Percentiles rank a stretch among this genome's conserved stretches.
phyloP scores from a whole-genome alignment of 1,139 yeast species.

The Blastobotrys illinoisensis region DNA sequence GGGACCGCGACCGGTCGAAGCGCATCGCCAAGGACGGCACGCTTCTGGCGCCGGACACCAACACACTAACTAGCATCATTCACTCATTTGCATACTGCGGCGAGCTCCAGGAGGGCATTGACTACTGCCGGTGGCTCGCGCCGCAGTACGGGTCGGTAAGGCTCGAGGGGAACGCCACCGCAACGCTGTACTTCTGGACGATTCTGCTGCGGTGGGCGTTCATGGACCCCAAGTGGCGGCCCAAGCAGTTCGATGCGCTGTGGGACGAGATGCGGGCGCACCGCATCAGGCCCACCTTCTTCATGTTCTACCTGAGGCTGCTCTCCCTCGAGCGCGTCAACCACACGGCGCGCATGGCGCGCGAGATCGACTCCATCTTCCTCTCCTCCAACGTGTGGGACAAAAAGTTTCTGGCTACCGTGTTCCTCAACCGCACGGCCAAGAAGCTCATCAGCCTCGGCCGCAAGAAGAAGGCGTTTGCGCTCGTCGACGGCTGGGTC shows the following conservation, averaged over 20 bases:
- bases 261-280: slow-evolving; percentile 19
- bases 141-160: slow-evolving; percentile 20
- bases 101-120: slow-evolving; percentile 26
- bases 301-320: slow-evolving; percentile 19
- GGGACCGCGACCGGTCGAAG: slow-evolving; percentile 3
- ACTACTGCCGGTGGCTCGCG: slow-evolving; percentile 21
- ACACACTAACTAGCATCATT: slow-evolving; percentile 29
- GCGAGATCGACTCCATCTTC: slow-evolving; percentile 12
- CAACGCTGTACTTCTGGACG: slow-evolving; percentile 26
- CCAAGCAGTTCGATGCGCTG: slow-evolving; percentile 21
- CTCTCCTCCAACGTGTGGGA: slow-evolving; percentile 2
- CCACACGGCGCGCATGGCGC: slow-evolving; percentile 14
- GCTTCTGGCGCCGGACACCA: slow-evolving; percentile 22
- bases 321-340: slow-evolving; percentile 10
- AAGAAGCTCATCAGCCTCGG: slow-evolving; percentile 16
- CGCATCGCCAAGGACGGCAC: slow-evolving; percentile 14
- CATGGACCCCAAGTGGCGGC: slow-evolving; percentile 22
- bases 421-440: slow-evolving; percentile 16
- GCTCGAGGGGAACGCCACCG: slow-evolving; percentile 13
- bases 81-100: slow-evolving; percentile 29
- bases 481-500: slow-evolving; percentile 17
- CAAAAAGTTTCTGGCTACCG: slow-evolving; percentile 9
- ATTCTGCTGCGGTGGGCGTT: slow-evolving; percentile 26
- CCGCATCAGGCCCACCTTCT: slow-evolving; percentile 16
- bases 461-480: slow-evolving; percentile 17